Conservation (phyloP, 2,329 filamentous ascomycete species). For the Neonectria faginata region DNA sequence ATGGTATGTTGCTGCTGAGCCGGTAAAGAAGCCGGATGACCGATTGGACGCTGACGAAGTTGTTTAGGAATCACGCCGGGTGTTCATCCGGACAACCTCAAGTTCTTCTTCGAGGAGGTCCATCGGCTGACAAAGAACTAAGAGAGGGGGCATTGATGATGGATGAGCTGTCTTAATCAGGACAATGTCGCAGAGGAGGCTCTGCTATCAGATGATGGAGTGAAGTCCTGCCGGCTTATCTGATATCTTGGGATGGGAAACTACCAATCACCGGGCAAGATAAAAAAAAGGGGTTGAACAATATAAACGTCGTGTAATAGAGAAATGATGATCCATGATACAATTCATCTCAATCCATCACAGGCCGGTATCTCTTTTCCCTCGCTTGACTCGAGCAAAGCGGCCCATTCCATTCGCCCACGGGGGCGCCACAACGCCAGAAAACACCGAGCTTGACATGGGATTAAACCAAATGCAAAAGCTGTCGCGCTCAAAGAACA, state of each 20-base stretch:
- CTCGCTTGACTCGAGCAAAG: conserved; percentile 17
- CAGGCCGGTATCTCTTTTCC: conserved; percentile 41
- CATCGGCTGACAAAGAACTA: conserved; percentile 72
- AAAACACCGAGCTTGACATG: conserved; percentile 43
- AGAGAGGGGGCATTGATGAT: background rate
- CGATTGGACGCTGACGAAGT: conserved; percentile 26
- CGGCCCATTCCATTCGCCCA: conserved; percentile 24
- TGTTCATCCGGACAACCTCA: conserved; percentile 92
- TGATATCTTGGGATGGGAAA: conserved; percentile 16
- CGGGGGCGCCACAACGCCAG: conserved; percentile 35
- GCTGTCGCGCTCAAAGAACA: background rate
- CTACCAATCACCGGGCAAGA: conserved; percentile 15
- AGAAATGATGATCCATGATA: conserved; percentile 31
- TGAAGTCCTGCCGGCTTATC: conserved; percentile 19
- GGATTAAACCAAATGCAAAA: conserved; percentile 9
- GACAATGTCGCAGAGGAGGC: conserved; percentile 4
- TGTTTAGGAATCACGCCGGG: conserved; percentile 86
- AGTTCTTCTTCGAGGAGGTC: conserved; percentile 93
- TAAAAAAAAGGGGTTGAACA: conserved; percentile 22
- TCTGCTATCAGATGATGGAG: conserved; percentile 9
- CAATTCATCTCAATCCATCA: conserved; percentile 30
- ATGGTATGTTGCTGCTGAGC: conserved; percentile 70
- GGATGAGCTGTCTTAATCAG: background rate
- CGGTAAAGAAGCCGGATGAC: background rate
- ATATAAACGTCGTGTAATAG: conserved; percentile 37